Percentiles rank a stretch among this genome's conserved stretches.
phyloP scores from a whole-genome alignment of 176 grass and related monocot genomes.

The Oryza australiensis region DNA sequence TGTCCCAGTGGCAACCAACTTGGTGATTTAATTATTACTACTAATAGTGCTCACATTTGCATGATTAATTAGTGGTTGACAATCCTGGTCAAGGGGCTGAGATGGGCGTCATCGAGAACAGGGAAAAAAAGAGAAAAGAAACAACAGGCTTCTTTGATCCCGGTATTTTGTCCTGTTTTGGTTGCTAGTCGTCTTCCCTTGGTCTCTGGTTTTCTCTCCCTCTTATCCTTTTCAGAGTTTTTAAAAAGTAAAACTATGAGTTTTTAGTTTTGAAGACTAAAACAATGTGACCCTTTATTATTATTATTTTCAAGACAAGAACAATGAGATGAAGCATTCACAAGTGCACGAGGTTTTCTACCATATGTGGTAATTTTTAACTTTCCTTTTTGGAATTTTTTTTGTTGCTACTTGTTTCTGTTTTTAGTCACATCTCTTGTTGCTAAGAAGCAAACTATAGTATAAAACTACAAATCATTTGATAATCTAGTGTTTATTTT shows the following conservation, averaged over 20 bases:
- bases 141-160: neutral
- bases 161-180: neutral
- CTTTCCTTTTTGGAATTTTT: no score
- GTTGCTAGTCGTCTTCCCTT: neutral
- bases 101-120: constrained; percentile 15
- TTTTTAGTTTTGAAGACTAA: neutral
- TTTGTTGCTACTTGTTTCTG: no score
- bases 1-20: constrained; percentile 21
- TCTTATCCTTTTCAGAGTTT: neutral
- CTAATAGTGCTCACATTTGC: constrained; percentile 3
- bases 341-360: neutral
- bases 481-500: neutral
- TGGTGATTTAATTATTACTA: neutral
- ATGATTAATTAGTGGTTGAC: constrained; percentile 49
- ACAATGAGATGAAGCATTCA: neutral
- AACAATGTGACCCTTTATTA: no score
- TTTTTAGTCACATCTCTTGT: no score
- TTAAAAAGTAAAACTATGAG: neutral
- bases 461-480: neutral
- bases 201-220: neutral
- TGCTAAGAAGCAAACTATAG: neutral
- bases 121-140: neutral
- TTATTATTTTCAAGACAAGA: neutral
- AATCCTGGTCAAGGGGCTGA: constrained; percentile 5
- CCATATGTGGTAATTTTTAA: neutral